phyloP scores from a whole-genome alignment of 2,329 filamentous ascomycete genomes.

The Trichoderma pleuroti region DNA sequence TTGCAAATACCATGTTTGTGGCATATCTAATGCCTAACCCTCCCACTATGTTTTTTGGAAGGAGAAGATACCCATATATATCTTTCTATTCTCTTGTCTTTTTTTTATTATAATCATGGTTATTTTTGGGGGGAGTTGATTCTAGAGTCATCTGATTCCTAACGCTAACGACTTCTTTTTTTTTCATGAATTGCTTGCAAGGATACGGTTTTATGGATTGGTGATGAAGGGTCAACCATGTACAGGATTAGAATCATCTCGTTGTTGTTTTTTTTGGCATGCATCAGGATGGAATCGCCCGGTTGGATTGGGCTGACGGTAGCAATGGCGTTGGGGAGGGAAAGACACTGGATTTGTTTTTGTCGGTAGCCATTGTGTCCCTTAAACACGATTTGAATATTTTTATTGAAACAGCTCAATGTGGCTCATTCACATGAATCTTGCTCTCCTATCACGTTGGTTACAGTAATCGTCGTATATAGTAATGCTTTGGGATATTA shows the following conservation, averaged over 20 bases:
- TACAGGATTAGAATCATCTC: background rate
- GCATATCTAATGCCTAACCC: background rate
- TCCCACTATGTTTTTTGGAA: background rate
- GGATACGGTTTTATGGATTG: background rate
- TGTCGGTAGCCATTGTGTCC: no score
- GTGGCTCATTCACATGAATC: background rate
- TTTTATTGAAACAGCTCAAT: background rate
- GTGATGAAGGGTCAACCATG: background rate
- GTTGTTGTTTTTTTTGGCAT: background rate
- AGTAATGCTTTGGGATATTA: background rate
- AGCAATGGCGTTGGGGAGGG: conserved; percentile 11
- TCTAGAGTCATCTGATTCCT: background rate
- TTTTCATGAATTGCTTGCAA: background rate
- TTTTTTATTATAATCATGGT: background rate
- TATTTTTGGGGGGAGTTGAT: background rate
- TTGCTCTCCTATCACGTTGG: background rate
- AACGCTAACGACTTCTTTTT: background rate
- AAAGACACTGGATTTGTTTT: background rate
- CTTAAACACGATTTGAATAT: background rate
- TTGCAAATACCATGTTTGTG: background rate
- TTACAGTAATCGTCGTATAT: background rate
- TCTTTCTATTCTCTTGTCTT: background rate
- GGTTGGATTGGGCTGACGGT: background rate
- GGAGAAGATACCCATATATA: background rate
- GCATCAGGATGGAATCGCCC: conserved; percentile 1